Evolutionary conservation across 192 early-diverging fungal species (phyloP).

Genomic region (Coemansia pectinata): DNA sequence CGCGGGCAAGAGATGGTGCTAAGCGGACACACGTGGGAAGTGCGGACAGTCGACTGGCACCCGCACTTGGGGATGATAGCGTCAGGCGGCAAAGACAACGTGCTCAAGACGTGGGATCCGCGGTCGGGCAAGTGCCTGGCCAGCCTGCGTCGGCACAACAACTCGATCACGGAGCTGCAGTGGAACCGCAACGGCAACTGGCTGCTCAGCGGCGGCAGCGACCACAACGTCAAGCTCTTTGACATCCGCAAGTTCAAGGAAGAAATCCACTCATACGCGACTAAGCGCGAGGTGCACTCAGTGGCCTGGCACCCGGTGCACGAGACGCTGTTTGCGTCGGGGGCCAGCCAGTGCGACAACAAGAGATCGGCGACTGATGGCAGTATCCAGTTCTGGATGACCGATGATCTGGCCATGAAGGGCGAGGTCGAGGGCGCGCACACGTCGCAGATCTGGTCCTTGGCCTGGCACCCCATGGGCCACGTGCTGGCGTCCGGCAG

Average conservation of each 20-base stretch:
- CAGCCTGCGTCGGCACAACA: constrained; percentile 92
- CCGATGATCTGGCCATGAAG: constrained; percentile 60
- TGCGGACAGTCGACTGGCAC: constrained; percentile 97
- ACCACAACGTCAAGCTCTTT: constrained; percentile 89
- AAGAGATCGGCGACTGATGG: constrained; percentile 71
- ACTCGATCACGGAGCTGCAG: constrained; percentile 80
- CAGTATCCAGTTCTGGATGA: constrained; percentile 69
- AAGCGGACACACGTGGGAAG: constrained; percentile 94
- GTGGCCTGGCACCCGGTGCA: constrained; percentile 96
- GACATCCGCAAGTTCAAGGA: constrained; percentile 91
- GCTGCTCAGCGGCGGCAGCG: constrained; percentile 87
- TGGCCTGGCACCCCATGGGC: constrained; percentile 97
- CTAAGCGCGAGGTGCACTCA: constrained; percentile 85
- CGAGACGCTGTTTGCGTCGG: constrained; percentile 85
- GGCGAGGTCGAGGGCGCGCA: constrained; percentile 76
- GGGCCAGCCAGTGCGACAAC: constrained; percentile 64
- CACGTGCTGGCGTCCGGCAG: constrained; percentile 92
- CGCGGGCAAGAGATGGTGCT: constrained; percentile 80
- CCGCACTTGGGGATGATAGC: constrained; percentile 89
- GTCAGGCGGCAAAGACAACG: constrained; percentile 93
- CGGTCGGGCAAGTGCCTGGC: constrained; percentile 82
- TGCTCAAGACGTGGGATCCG: constrained; percentile 98
- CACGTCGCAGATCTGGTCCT: constrained; percentile 87
- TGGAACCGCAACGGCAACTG: constrained; percentile 99
- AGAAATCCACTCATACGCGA: constrained; percentile 84